Evolutionary conservation across 805 yeast species (phyloP), one percentile per base, ranked within the genome.

Genomic region (Teunomyces funiuensis): DNA sequence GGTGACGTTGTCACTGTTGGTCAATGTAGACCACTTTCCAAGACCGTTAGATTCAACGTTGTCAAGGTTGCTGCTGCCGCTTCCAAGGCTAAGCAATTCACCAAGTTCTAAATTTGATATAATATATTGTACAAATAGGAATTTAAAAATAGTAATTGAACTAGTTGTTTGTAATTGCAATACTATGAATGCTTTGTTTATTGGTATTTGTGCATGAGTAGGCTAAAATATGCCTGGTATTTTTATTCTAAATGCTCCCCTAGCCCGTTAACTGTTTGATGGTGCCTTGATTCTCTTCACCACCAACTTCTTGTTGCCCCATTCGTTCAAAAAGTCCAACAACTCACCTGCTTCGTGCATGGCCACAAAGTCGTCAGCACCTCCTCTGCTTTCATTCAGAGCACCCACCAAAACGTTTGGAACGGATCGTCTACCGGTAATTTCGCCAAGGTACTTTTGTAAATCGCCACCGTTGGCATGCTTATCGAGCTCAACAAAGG

Each of bases 11-110:
- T 93, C 67, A 90, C 96, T 65, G 97, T 93, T 76, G 99, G 99
- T 74, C 99, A 93, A 82, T 93, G 99, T 86, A 91, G 99, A 85
- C 99, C 99, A 69, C 79, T 93, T 74, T 93, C 99, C 68, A 93
- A 93, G 81, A 93, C 99, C 64, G 97, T 93, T 67, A 91, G 99
- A 87, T 93, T 93, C 88, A 93, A 93, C 84, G 99, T 93, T 68
- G 80, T 93, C 70, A 89, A 90, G 79, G 96, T 93, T 69, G 79
- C 90, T 68, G 78, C 89, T 68, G 83, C 93, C 72, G 77, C 81
- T 64, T 87, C 90, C 73, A 85, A 85, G 77, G 71, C 88, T 58
- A 93, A 93, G 87, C 88, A 88, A 80, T 93, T 93, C 83, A 65
- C 89, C 77, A 93, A 93, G 81, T 93, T 93, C 78, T 93, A 91